Evolutionary conservation across 2,329 filamentous ascomycete species (phyloP).

Genomic region (Dothideomycetes sp.): DNA sequence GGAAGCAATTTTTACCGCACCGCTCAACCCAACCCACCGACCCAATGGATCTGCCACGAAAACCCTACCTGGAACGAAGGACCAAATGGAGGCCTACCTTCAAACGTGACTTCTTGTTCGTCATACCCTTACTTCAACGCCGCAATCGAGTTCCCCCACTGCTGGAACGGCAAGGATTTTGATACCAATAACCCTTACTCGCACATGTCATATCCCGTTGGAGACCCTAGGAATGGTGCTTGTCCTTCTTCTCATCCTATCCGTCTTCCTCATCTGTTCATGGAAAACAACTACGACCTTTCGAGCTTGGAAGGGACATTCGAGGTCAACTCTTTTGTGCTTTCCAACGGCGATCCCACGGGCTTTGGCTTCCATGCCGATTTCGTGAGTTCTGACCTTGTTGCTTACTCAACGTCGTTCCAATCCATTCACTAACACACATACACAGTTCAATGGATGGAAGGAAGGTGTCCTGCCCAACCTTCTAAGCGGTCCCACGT

Average conservation of each 20-base stretch:
- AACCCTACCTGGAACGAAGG: conserved; percentile 42
- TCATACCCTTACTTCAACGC: conserved; percentile 45
- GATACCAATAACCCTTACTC: conserved; percentile 47
- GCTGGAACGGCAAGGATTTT: conserved; percentile 62
- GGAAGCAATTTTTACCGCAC: conserved; percentile 53
- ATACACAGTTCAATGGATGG: conserved; percentile 32
- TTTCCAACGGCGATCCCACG: conserved; percentile 35
- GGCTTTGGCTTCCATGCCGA: conserved; percentile 44
- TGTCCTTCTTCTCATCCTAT: conserved; percentile 45
- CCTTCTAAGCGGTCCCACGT: conserved; percentile 46
- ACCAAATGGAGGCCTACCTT: conserved; percentile 43
- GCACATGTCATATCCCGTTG: conserved; percentile 55
- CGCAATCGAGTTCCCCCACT: conserved; percentile 63
- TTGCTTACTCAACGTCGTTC: background rate
- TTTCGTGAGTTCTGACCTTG: conserved; percentile 22
- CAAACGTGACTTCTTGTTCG: conserved; percentile 61
- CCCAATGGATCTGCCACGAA: conserved; percentile 47
- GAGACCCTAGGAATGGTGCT: conserved; percentile 39
- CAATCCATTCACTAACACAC: background rate
- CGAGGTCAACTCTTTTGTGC: conserved; percentile 47
- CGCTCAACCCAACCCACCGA: conserved; percentile 35
- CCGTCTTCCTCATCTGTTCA: conserved; percentile 49
- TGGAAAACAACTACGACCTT: conserved; percentile 11
- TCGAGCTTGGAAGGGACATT: conserved; percentile 53
- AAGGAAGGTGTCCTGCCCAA: conserved; percentile 32